Evolutionary conservation across 2,329 filamentous ascomycete genomes (phyloP), one percentile per base, ranked within the genome.

Genomic region (Penicillium sp.): DNA sequence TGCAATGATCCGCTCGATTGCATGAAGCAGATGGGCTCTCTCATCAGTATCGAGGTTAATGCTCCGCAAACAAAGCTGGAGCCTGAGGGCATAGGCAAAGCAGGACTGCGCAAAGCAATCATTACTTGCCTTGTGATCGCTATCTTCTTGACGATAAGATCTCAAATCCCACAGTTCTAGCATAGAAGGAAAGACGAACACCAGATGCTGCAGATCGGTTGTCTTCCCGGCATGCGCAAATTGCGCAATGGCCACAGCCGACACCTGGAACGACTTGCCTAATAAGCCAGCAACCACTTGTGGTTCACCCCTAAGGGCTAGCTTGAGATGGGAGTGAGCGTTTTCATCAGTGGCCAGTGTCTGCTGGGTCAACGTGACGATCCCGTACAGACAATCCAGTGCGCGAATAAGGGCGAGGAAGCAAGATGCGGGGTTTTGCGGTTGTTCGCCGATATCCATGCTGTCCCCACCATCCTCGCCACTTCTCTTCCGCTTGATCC

Each of bases 401-500:
- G 65, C 61, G 26, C 68, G 68, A 40, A 68, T 66, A 24, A 73
- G 74, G 18, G 71, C 55, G 40, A 68, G 56, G 55, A 74, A 67
- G 53, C 67, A 74, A 26, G 67, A 68, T 6, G 60, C 61, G 28
- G 64, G 65, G 47, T 62, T 69, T 48, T 66, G 67, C 37, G 65
- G 67, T 46, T 62, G 59, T 13, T 65, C 64, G 33, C 72, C 69
- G n/a, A 65, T 46, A 48, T 71, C 66, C 63, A 72, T 70, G 14
- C 62, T 56, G 49, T 71, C 67, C 9, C 51, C 51, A 18, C 63
- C 60, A 49, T 60, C 59, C 11, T 65, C 64, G 14, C 51, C 64
- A 28, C 58, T 61, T 49, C 74, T 71, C 66, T 76, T 77, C 24
- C 75, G 64, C 56, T 77, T 77, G 13, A 65, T 71, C 11, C 69